These are phyloP conservation scores for Pseudocercospora eumusae DNA, from an alignment of 2,329 filamentous ascomycete species.

Conservation along the genomic window DNA sequence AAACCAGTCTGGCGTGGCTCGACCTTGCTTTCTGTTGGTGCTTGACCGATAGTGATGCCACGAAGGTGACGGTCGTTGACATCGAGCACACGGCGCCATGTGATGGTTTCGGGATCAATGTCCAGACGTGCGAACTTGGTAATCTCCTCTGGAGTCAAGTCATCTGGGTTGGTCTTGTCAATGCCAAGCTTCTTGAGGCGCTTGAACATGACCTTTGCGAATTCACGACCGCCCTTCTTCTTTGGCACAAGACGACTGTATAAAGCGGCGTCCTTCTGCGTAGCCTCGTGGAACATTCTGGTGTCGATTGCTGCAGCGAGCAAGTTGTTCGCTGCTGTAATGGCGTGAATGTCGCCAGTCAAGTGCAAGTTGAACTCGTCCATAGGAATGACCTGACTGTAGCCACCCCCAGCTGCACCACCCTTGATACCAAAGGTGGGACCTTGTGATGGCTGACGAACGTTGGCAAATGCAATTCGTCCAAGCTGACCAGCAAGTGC, in stretches of 20 bases:
- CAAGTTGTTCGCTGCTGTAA: slow-evolving; percentile 95
- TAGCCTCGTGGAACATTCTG: slow-evolving; percentile 96
- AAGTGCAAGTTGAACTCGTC: slow-evolving; percentile 98
- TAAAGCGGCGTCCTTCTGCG: slow-evolving; percentile 84
- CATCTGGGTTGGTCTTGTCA: slow-evolving; percentile 87
- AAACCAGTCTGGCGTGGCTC: slow-evolving; percentile 87
- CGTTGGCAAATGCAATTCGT: slow-evolving; percentile 90
- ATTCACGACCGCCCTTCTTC: slow-evolving; percentile 86
- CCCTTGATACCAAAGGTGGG: slow-evolving; percentile 99
- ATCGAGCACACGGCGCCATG: slow-evolving; percentile 92
- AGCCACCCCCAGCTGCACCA: slow-evolving; percentile 92
- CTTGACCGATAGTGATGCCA: slow-evolving; percentile 83
- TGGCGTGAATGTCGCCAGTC: slow-evolving; percentile 96
- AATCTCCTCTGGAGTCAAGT: slow-evolving; percentile 88
- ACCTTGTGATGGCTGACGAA: slow-evolving; percentile 93
- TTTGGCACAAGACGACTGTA: slow-evolving; percentile 84
- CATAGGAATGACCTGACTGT: slow-evolving; percentile 99
- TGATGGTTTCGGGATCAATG: slow-evolving; percentile 95
- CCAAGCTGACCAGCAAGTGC: slow-evolving; percentile 86
- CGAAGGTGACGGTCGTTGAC: slow-evolving; percentile 95
- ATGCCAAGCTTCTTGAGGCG: slow-evolving; percentile 95
- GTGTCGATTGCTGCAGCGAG: slow-evolving; percentile 96
- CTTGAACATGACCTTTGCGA: slow-evolving; percentile 87
- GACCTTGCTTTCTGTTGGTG: slow-evolving; percentile 80
- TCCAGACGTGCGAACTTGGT: slow-evolving; percentile 86